A percentile compares a stretch with the other conserved stretches of the same genome.
Conservation (phyloP, 2,329 filamentous ascomycete genomes). For the Curvularia eragrostidis region DNA sequence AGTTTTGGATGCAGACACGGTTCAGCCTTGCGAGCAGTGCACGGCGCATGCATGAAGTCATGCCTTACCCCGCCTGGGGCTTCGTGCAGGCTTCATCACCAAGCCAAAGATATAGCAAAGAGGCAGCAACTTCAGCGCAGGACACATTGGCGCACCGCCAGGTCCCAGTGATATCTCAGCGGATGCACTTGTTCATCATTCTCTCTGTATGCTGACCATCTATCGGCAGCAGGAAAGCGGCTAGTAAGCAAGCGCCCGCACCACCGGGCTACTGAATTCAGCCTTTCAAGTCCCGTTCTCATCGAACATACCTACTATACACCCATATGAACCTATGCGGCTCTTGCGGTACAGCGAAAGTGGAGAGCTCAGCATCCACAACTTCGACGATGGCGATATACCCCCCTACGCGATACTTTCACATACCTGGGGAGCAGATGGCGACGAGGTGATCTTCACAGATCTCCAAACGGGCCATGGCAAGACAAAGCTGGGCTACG, state of each 20-base stretch:
- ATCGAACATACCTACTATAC: constrained; percentile 6
- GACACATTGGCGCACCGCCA: background rate
- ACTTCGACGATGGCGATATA: no score
- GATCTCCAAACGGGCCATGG: constrained; percentile 18
- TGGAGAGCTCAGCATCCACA: no score
- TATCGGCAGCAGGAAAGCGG: background rate
- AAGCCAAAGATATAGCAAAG: background rate
- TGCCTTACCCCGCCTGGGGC: background rate
- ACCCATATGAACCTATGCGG: constrained; percentile 16
- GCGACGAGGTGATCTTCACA: constrained; percentile 36
- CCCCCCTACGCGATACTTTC: constrained; percentile 35
- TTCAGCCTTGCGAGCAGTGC: no score
- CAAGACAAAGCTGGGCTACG: constrained; percentile 11
- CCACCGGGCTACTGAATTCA: constrained; percentile 7
- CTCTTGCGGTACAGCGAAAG: constrained; percentile 17
- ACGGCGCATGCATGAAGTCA: background rate
- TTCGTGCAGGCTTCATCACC: background rate
- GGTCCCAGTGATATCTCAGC: background rate
- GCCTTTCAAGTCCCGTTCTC: constrained; percentile 6
- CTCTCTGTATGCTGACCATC: background rate
- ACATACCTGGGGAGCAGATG: constrained; percentile 34
- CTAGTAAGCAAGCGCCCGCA: background rate
- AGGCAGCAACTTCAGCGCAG: background rate
- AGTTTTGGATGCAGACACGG: no score
- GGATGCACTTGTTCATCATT: background rate